Conservation (phyloP, 306 rosid species). For the Lablab purpureus region DNA sequence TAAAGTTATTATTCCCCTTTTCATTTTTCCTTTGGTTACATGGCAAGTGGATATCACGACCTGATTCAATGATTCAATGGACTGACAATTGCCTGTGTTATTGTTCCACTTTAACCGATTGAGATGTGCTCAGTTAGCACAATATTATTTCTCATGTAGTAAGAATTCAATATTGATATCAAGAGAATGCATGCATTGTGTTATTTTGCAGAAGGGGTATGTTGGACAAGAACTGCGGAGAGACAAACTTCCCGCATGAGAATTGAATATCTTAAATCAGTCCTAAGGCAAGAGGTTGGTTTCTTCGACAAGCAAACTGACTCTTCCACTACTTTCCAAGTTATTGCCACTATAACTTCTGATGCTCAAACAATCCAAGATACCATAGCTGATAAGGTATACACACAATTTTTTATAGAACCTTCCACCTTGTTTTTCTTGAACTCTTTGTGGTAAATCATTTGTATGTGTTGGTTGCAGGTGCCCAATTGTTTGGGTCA, state of each 20-base stretch:
- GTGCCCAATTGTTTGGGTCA: conserved; percentile 66
- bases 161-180: conserved; percentile 10
- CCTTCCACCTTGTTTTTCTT: not conserved
- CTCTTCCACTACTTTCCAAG: conserved; percentile 71
- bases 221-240: conserved; percentile 90
- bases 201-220: conserved; percentile 66
- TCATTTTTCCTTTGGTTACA: not conserved
- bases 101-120: conserved; percentile 16
- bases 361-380: conserved; percentile 82
- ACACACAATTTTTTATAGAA: not conserved
- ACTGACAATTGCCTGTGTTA: conserved; percentile 6
- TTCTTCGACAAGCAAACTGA: conserved; percentile 68
- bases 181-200: conserved; percentile 23
- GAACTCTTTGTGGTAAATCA: not conserved
- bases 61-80: not conserved
- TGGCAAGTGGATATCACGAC: conserved; percentile 15
- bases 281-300: conserved; percentile 77
- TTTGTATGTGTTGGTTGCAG: conserved; percentile 43
- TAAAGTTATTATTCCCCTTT: not conserved
- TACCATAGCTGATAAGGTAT: conserved; percentile 75
- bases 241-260: conserved; percentile 77
- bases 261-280: conserved; percentile 69
- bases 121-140: not conserved
- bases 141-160: not conserved
- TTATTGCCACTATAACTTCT: conserved; percentile 70